A percentile compares a stretch with the other conserved stretches of the same genome.
phyloP scores from a whole-genome alignment of 345 rosid genomes.

The Cardamine occulta region DNA sequence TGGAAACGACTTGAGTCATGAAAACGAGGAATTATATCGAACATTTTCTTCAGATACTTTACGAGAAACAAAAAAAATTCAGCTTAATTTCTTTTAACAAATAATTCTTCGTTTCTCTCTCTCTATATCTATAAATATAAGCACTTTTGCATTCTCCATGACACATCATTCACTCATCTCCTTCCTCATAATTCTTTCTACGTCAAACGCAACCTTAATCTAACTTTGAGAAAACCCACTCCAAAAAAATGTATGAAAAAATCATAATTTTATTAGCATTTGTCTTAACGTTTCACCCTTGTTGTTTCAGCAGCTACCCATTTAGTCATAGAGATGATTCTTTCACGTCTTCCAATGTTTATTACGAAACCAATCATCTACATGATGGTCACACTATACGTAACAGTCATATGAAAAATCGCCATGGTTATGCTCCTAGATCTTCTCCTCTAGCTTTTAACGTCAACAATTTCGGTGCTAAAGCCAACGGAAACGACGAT shows the following conservation, averaged over 20 bases:
- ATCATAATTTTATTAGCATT: constrained; percentile 27
- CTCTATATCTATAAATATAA: constrained; percentile 37
- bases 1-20: constrained; percentile 16
- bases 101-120: not conserved
- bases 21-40: constrained; percentile 26
- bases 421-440: constrained; percentile 34
- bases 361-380: constrained; percentile 27
- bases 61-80: not conserved
- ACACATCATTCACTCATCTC: constrained; percentile 31
- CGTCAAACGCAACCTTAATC: constrained; percentile 44
- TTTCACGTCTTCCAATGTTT: constrained; percentile 25
- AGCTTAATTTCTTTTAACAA: not conserved
- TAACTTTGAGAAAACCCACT: constrained; percentile 34
- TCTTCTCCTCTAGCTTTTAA: constrained; percentile 46
- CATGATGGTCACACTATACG: constrained; percentile 36
- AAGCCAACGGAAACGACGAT: constrained; percentile 60
- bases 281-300: constrained; percentile 28
- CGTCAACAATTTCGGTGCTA: constrained; percentile 62
- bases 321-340: constrained; percentile 32
- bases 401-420: not conserved
- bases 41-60: constrained; percentile 4
- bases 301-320: constrained; percentile 37
- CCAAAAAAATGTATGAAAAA: constrained; percentile 31
- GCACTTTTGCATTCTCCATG: constrained; percentile 30
- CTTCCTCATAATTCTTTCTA: constrained; percentile 26